Percentiles rank a stretch among this genome's conserved stretches.
phyloP scores from a whole-genome alignment of 1,139 yeast species.

The Spencermartinsiella ligniputridi region DNA sequence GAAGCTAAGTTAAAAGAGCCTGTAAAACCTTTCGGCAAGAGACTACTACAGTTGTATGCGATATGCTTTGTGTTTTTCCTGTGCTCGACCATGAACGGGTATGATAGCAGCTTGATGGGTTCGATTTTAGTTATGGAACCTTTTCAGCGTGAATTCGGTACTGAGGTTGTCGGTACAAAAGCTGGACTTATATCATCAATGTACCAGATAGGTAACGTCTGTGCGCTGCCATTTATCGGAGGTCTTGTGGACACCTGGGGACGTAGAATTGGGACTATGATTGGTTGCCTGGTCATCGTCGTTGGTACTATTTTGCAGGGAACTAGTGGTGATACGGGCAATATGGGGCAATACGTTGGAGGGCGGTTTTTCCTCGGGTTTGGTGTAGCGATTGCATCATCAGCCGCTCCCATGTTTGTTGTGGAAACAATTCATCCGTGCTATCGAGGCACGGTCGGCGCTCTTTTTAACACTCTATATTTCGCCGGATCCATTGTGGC shows the following conservation, averaged over 20 bases:
- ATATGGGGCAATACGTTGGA: conserved; percentile 17
- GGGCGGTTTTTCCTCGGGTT: conserved; percentile 24
- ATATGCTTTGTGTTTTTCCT: conserved; percentile 12
- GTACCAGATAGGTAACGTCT: conserved; percentile 2
- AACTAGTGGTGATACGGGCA: neutral
- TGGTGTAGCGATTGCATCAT: conserved; percentile 21
- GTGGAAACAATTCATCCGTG: conserved; percentile 20
- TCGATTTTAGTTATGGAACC: conserved; percentile 11
- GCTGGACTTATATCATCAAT: conserved; percentile 7
- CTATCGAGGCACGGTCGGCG: conserved; percentile 20
- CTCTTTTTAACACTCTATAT: conserved; percentile 42
- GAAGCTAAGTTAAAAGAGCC: conserved; percentile 3
- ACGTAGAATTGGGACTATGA: conserved; percentile 17
- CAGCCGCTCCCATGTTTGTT: conserved; percentile 19
- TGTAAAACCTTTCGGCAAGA: conserved; percentile 3
- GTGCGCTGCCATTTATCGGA: neutral
- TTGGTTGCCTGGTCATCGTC: conserved; percentile 25
- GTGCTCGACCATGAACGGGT: conserved; percentile 16
- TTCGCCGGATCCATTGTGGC: conserved; percentile 45
- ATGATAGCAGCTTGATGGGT: conserved; percentile 16
- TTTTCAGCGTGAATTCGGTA: conserved; percentile 10
- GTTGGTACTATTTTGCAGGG: conserved; percentile 26
- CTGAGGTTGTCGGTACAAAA: conserved; percentile 12
- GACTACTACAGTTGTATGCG: conserved; percentile 22
- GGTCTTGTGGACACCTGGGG: conserved; percentile 9